Evolutionary conservation across 768 basidiomycete genomes (phyloP).

Genomic region (Trametes elegans): DNA sequence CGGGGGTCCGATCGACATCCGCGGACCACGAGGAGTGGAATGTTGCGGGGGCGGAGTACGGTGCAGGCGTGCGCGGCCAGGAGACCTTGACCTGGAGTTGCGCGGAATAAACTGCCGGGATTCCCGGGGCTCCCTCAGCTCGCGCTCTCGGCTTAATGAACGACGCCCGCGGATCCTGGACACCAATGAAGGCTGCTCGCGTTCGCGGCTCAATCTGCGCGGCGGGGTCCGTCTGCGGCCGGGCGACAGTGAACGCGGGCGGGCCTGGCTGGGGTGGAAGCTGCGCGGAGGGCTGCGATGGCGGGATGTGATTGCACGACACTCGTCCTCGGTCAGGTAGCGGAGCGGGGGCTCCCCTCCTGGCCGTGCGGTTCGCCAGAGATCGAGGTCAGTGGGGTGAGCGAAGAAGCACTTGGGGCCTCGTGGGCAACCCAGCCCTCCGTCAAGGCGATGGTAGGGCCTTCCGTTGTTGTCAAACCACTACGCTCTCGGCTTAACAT

Average conservation of each 20-base stretch:
- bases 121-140: not conserved
- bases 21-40: not conserved
- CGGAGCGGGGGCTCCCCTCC: constrained; percentile 15
- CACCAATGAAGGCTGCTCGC: constrained; percentile 1
- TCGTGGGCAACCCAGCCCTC: constrained; percentile 13
- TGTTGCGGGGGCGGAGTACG: not conserved
- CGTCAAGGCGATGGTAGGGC: constrained; percentile 10
- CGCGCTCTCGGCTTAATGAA: constrained; percentile 10
- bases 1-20: not conserved
- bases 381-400: constrained; percentile 11
- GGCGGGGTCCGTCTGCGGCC: not conserved
- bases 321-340: constrained; percentile 16
- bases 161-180: constrained; percentile 9
- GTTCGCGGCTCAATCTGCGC: constrained; percentile 7
- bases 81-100: constrained; percentile 14
- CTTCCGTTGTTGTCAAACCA: constrained; percentile 18
- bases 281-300: constrained; percentile 7
- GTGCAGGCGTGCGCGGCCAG: not conserved
- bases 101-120: constrained; percentile 1
- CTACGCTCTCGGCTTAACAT: not conserved
- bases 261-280: not conserved
- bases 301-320: constrained; percentile 11
- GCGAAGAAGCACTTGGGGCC: constrained; percentile 12
- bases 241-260: constrained; percentile 7
- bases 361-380: constrained; percentile 11